Evolutionary conservation across 352 stramenopile genomes (phyloP).

Genomic region (Sclerospora graminicola): DNA sequence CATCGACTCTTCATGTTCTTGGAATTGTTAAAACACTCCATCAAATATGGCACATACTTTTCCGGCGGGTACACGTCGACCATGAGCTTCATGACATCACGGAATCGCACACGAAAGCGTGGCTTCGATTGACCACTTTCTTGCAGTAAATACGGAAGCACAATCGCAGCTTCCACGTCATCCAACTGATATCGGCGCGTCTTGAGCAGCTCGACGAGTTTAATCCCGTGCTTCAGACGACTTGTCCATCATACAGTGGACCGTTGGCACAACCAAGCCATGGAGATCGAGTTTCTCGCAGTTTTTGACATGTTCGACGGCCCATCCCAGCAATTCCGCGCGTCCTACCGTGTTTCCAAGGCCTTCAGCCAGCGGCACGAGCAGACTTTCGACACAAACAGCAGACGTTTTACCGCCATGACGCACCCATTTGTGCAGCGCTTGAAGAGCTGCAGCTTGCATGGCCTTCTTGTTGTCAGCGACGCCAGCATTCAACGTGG

Average conservation of each 20-base stretch:
- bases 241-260: slow-evolving; percentile 80
- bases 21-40: no score
- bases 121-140: no score
- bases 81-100: no score
- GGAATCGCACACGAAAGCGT: no score
- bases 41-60: no score
- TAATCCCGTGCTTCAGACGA: slow-evolving; percentile 73
- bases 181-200: no score
- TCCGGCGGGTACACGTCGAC: no score
- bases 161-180: no score
- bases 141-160: no score
- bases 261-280: slow-evolving; percentile 51
- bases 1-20: no score
- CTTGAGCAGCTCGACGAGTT: no score
- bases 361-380: slow-evolving; percentile 55
- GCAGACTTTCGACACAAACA: slow-evolving; percentile 59
- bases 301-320: slow-evolving; percentile 49
- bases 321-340: slow-evolving; percentile 67
- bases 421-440: slow-evolving; percentile 76
- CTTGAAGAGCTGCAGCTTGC: slow-evolving; percentile 64
- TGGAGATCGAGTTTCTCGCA: slow-evolving; percentile 62
- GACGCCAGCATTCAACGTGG: slow-evolving; percentile 57
- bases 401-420: slow-evolving; percentile 60
- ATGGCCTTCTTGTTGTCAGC: slow-evolving; percentile 86
- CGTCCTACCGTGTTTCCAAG: slow-evolving; percentile 70